Percentiles rank a stretch among this genome's conserved stretches.
These are phyloP conservation scores for Vaccinium macrocarpon DNA, from an alignment of 148 eudicot genomes.

Conservation along the genomic window DNA sequence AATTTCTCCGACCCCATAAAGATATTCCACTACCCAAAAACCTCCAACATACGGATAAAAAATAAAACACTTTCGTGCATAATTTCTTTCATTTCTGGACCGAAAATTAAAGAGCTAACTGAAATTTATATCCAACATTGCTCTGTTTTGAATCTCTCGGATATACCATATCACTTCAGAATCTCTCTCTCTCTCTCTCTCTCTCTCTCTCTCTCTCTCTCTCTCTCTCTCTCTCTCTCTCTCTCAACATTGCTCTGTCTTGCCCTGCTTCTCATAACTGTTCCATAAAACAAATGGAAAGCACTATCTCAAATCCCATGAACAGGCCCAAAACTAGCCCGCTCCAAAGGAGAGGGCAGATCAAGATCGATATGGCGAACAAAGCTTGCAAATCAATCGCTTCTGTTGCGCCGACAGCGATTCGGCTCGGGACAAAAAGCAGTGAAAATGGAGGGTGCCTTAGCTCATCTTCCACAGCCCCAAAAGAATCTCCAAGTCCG, in stretches of 20 bases:
- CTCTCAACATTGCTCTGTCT: neutral
- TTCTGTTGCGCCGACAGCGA: neutral
- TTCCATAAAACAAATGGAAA: conserved; percentile 16
- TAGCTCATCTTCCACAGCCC: conserved; percentile 15
- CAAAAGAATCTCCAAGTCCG: conserved; percentile 20
- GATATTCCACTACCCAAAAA: too few species aligned
- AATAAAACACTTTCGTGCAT: too few species aligned
- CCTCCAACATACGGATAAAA: too few species aligned
- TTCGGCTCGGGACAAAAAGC: neutral
- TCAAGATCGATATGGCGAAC: conserved; percentile 13
- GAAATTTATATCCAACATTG: too few species aligned
- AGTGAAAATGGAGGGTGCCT: neutral
- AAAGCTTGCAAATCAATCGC: conserved; percentile 6
- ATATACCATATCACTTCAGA: neutral
- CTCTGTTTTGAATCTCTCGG: neutral
- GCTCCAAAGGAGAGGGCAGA: conserved; percentile 24
- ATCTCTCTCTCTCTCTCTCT: neutral
- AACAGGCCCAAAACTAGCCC: conserved; percentile 9
- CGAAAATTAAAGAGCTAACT: too few species aligned
- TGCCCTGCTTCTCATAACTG: neutral
- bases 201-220: neutral
- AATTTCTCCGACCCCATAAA: too few species aligned
- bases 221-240: neutral
- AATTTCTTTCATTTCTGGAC: too few species aligned
- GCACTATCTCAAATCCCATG: neutral